Evolutionary conservation across 202 grass and related monocot genomes (phyloP).

Genomic region (Zizania palustris): DNA sequence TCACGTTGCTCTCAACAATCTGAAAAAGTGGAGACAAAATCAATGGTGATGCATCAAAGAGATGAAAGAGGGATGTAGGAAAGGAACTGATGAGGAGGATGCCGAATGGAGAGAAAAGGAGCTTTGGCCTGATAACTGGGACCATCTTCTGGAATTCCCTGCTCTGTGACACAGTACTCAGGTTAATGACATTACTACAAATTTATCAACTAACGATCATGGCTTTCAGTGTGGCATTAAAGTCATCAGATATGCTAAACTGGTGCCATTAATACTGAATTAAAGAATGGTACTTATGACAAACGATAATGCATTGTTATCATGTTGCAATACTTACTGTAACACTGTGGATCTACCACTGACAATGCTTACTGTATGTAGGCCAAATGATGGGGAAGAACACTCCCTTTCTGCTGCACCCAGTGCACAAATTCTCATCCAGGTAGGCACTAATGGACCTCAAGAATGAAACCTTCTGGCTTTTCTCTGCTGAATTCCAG

Average conservation of each 20-base stretch:
- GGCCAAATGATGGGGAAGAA: slow-evolving; percentile 47
- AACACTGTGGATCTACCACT: too few relatives aligned
- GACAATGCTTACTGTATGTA: slow-evolving; percentile 33
- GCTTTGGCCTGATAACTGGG: slow-evolving; percentile 28
- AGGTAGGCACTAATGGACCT: slow-evolving; percentile 28
- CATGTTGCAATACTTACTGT: slow-evolving; percentile 31
- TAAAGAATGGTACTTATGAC: too few relatives aligned
- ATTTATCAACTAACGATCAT: too few relatives aligned
- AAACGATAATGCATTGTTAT: too few relatives aligned
- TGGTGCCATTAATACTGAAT: too few relatives aligned
- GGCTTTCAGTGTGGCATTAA: too few relatives aligned
- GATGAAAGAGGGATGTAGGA: slow-evolving; percentile 20
- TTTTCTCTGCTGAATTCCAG: slow-evolving; percentile 37
- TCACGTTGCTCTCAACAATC: slow-evolving; percentile 46
- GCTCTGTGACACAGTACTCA: slow-evolving; percentile 23
- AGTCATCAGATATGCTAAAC: too few relatives aligned
- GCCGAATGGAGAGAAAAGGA: slow-evolving; percentile 2
- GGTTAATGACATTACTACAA: too few relatives aligned
- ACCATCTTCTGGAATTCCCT: slow-evolving; percentile 43
- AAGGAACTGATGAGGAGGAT: slow-evolving; percentile 31
- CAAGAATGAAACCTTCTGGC: slow-evolving; percentile 23
- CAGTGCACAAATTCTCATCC: slow-evolving; percentile 10
- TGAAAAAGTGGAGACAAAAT: slow-evolving; percentile 27
- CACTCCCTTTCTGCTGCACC: neutral
- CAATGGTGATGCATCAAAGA: slow-evolving; percentile 33